Evolutionary conservation across 192 early-diverging fungal genomes (phyloP).

Genomic region (Backusella parvicylindrica): DNA sequence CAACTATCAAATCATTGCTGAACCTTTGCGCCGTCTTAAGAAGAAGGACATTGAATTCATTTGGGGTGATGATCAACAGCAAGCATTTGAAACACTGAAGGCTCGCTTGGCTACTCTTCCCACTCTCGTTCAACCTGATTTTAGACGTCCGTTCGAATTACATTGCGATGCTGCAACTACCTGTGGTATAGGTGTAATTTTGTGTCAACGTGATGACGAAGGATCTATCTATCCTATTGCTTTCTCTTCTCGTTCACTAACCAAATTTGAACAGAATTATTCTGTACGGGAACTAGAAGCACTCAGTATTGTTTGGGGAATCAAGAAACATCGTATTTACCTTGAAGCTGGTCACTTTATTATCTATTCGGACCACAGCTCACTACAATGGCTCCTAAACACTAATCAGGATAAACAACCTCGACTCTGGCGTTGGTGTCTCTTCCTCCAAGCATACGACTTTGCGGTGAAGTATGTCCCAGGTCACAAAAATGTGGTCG

Average conservation of each 20-base stretch:
- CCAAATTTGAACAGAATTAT: neutral
- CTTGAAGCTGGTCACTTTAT: too few relatives aligned
- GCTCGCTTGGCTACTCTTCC: neutral
- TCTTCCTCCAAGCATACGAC: too few relatives aligned
- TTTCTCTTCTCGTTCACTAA: neutral
- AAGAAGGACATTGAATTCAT: neutral
- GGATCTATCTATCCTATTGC: neutral
- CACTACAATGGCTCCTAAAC: too few relatives aligned
- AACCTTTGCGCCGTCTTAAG: neutral
- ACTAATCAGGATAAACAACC: too few relatives aligned
- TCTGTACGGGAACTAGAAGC: neutral
- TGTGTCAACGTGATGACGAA: neutral
- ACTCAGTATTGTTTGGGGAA: neutral
- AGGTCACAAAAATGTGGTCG: too few relatives aligned
- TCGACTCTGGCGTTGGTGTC: too few relatives aligned
- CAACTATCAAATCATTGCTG: too few relatives aligned
- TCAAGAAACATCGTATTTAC: neutral
- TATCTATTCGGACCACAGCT: too few relatives aligned
- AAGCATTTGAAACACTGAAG: neutral
- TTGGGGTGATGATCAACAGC: neutral
- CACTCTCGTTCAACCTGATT: neutral
- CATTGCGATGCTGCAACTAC: neutral
- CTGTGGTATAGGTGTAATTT: neutral
- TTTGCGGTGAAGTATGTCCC: too few relatives aligned
- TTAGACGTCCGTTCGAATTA: neutral